These are phyloP conservation scores for Fusarium sacchari DNA, from an alignment of 2,329 filamentous ascomycete species.

Conservation along the genomic window DNA sequence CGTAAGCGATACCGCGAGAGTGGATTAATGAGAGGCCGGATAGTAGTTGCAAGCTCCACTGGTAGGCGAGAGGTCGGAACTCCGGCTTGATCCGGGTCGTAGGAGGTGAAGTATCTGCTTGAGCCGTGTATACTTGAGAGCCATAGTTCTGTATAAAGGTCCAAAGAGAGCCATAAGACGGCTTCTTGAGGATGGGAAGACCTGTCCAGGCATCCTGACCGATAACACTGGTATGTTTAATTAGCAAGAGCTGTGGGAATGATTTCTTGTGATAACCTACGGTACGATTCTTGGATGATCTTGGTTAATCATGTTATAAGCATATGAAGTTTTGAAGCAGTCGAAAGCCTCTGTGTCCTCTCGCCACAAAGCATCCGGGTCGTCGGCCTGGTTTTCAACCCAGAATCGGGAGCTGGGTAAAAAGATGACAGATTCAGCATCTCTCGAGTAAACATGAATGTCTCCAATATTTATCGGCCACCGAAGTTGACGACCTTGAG, in stretches of 20 bases:
- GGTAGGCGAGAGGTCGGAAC: background rate
- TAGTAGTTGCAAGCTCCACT: background rate
- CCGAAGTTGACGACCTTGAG: background rate
- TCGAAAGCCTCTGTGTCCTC: accelerated
- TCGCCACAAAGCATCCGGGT: background rate
- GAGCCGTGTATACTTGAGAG: accelerated
- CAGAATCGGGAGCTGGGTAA: no score
- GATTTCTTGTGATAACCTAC: background rate
- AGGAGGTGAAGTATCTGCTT: accelerated
- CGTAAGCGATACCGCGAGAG: background rate
- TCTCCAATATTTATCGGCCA: background rate
- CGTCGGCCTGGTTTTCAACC: no score
- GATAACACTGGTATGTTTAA: accelerated
- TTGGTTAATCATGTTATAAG: background rate
- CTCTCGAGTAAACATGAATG: background rate
- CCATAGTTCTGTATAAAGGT: background rate
- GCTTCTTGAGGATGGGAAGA: background rate
- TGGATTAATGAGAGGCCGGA: background rate
- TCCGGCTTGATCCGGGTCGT: accelerated
- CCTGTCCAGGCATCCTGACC: background rate
- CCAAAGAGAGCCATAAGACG: background rate
- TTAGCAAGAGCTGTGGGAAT: background rate
- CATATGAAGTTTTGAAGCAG: background rate
- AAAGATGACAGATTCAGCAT: no score
- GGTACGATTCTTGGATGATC: background rate